Percentiles rank a stretch among this genome's conserved stretches.
Conservation (phyloP, 371 early-diverging fungal species). For the Syncephalis fuscata region DNA sequence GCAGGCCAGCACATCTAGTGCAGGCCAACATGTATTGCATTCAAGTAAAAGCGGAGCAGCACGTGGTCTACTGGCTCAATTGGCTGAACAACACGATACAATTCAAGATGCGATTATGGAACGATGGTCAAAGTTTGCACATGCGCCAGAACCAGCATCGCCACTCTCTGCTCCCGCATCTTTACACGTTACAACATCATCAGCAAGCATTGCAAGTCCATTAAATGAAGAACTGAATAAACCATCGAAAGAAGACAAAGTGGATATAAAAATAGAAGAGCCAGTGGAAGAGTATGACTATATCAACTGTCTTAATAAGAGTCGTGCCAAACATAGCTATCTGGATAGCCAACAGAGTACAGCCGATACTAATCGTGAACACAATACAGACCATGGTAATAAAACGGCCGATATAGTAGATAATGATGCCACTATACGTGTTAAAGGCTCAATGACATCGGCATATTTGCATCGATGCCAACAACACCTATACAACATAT, state of each 20-base stretch:
- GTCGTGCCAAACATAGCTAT: too few relatives aligned
- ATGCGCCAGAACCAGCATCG: background rate
- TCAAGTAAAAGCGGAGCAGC: background rate
- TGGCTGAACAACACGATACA: background rate
- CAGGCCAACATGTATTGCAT: background rate
- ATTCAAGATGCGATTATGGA: background rate
- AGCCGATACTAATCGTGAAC: too few relatives aligned
- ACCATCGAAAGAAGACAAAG: too few relatives aligned
- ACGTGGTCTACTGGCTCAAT: background rate
- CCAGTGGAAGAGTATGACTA: too few relatives aligned
- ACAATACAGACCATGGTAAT: too few relatives aligned
- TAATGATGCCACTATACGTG: background rate
- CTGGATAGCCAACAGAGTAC: too few relatives aligned
- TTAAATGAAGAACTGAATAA: too few relatives aligned
- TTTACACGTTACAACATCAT: too few relatives aligned
- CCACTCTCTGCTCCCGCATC: too few relatives aligned
- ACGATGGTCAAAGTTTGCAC: background rate
- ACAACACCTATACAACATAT: slow-evolving; percentile 1
- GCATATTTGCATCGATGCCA: slow-evolving; percentile 9
- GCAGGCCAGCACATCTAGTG: background rate
- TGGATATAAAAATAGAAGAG: too few relatives aligned
- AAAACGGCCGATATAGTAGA: background rate
- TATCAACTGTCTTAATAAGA: too few relatives aligned
- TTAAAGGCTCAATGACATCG: slow-evolving; percentile 7
- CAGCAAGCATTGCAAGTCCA: too few relatives aligned